A percentile compares a stretch with the other conserved stretches of the same genome.
Evolutionary conservation across 768 basidiomycete genomes (phyloP).

Genomic region (Phylloporus scabripes): DNA sequence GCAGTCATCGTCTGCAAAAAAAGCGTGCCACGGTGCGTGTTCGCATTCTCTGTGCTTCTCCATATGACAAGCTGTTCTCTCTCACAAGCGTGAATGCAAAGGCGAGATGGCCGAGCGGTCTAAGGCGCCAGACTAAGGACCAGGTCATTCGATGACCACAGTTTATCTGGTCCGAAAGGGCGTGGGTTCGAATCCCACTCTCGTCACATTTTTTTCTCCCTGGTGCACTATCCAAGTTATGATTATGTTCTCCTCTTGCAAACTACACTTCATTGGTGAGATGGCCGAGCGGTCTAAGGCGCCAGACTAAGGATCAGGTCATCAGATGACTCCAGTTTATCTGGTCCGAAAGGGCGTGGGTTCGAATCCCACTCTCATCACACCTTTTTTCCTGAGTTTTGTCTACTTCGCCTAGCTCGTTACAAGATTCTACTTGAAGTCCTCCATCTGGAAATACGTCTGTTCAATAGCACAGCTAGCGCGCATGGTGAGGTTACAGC

Average conservation of each 20-base stretch:
- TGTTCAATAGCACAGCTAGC: no score
- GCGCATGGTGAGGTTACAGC: no score
- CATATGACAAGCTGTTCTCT: not conserved
- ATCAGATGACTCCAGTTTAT: constrained; percentile 25
- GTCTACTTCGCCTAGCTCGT: no score
- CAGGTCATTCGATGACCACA: constrained; percentile 27
- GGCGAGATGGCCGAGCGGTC: constrained; percentile 56
- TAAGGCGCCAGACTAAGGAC: constrained; percentile 58
- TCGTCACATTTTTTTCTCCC: constrained; percentile 15
- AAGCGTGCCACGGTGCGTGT: not conserved
- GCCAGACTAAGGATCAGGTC: constrained; percentile 50
- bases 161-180: constrained; percentile 36
- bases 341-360: constrained; percentile 40
- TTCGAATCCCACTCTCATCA: constrained; percentile 39
- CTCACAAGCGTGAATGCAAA: constrained; percentile 2
- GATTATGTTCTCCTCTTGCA: not conserved
- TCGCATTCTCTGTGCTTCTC: no score
- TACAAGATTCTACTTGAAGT: no score
- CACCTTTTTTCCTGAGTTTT: not conserved
- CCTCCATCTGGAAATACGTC: no score
- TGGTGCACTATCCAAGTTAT: not conserved
- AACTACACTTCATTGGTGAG: constrained; percentile 18
- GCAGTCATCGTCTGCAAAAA: constrained; percentile 3
- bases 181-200: constrained; percentile 41
- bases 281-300: constrained; percentile 62